These are phyloP conservation scores for Trichophyton schoenleinii DNA, from an alignment of 2,329 filamentous ascomycete genomes.

Conservation along the genomic window DNA sequence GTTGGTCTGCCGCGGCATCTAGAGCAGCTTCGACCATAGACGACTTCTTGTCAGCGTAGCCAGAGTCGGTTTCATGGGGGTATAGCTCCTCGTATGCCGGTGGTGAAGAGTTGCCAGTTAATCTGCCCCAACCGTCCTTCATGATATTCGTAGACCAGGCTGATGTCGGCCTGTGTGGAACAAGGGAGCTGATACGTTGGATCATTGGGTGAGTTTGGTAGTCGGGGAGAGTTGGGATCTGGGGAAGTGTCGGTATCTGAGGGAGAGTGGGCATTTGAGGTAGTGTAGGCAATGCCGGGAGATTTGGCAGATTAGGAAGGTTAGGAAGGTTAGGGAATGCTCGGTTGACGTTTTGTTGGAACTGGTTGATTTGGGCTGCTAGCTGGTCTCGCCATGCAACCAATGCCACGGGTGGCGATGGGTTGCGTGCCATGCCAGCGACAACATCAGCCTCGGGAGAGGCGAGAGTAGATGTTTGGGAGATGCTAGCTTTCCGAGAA, in stretches of 20 bases:
- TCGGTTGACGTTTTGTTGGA: conserved; percentile 58
- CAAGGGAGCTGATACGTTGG: conserved; percentile 58
- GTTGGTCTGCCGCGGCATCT: conserved; percentile 34
- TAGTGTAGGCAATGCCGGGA: not conserved
- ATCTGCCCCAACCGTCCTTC: conserved; percentile 49
- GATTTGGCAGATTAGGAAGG: conserved; percentile 31
- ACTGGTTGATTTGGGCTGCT: conserved; percentile 59
- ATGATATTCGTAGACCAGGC: conserved; percentile 23
- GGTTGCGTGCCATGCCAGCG: conserved; percentile 20
- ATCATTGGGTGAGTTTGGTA: conserved; percentile 64
- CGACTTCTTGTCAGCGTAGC: conserved; percentile 32
- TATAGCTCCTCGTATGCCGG: conserved; percentile 73
- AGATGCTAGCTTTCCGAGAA: conserved; percentile 13
- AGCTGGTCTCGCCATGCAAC: conserved; percentile 62
- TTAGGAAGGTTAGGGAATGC: conserved; percentile 50
- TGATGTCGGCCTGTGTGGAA: conserved; percentile 52
- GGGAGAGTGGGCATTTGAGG: conserved; percentile 41
- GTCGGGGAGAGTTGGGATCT: conserved; percentile 53
- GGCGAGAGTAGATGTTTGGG: conserved; percentile 13
- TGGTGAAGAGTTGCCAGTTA: conserved; percentile 45
- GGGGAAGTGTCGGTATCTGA: conserved; percentile 13
- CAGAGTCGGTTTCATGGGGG: conserved; percentile 35
- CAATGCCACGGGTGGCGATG: conserved; percentile 51
- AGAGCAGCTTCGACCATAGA: conserved; percentile 32
- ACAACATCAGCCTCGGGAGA: conserved; percentile 18